These are phyloP conservation scores for Colletotrichum echinochloae DNA, from an alignment of 2,329 filamentous ascomycete species.

Conservation along the genomic window DNA sequence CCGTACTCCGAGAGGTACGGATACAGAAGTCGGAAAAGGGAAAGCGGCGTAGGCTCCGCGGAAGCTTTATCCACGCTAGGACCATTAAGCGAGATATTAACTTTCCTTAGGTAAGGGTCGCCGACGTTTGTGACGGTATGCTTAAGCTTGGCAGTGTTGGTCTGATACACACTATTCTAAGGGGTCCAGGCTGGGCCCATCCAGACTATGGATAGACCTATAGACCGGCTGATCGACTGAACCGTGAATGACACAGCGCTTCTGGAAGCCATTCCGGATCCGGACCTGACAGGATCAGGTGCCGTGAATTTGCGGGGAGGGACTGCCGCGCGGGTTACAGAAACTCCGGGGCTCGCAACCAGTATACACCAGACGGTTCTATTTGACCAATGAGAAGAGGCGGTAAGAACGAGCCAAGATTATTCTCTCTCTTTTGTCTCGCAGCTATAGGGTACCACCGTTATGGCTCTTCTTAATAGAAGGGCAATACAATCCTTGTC, in stretches of 20 bases:
- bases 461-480: too few relatives aligned
- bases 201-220: background rate
- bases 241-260: background rate
- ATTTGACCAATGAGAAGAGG: too few relatives aligned
- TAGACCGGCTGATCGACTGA: background rate
- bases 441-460: too few relatives aligned
- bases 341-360: background rate
- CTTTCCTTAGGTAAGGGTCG: constrained; percentile 26
- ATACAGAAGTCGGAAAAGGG: too few relatives aligned
- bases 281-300: background rate
- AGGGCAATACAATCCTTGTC: background rate
- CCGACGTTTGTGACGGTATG: constrained; percentile 36
- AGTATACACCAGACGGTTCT: too few relatives aligned
- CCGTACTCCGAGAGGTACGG: too few relatives aligned
- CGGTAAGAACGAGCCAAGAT: too few relatives aligned
- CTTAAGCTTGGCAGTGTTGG: constrained; percentile 36
- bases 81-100: constrained; percentile 19
- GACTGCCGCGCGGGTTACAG: background rate
- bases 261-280: background rate
- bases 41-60: constrained; percentile 17
- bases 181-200: background rate
- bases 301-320: background rate
- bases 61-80: constrained; percentile 5
- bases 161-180: background rate
- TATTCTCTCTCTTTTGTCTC: too few relatives aligned